Conservation (phyloP, 768 basidiomycete genomes). For the Amanita rubescens region DNA sequence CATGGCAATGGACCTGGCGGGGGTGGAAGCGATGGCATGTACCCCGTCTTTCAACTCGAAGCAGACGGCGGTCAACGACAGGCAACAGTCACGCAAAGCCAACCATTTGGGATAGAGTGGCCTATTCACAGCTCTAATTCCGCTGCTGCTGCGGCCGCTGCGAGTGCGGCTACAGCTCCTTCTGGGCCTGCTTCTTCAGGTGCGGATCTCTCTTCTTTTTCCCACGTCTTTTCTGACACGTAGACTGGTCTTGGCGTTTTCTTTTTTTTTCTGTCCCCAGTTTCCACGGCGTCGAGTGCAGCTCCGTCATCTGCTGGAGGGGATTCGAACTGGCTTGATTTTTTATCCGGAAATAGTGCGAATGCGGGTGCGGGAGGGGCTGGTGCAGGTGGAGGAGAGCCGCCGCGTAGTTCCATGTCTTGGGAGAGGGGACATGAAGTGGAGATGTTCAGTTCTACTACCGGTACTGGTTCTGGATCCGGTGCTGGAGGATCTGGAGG, state of each 20-base stretch:
- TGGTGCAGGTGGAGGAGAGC: not conserved
- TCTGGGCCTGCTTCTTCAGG: constrained; percentile 14
- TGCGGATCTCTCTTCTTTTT: constrained; percentile 1
- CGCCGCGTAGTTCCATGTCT: constrained; percentile 16
- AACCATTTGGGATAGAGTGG: constrained; percentile 26
- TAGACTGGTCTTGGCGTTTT: no score
- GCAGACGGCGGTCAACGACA: constrained; percentile 19
- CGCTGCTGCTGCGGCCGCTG: constrained; percentile 1
- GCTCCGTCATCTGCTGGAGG: constrained; percentile 7
- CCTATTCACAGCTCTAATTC: constrained; percentile 23
- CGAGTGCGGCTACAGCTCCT: not conserved
- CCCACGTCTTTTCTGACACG: not conserved
- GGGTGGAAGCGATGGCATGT: constrained; percentile 12
- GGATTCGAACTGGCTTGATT: constrained; percentile 24
- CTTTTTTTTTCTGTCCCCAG: no score
- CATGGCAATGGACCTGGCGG: not conserved
- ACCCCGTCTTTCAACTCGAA: constrained; percentile 19
- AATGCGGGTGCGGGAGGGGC: not conserved
- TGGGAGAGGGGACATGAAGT: constrained; percentile 22
- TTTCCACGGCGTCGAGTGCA: constrained; percentile 2
- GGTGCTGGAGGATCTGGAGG: not conserved
- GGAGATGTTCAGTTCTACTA: not conserved
- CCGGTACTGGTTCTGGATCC: not conserved
- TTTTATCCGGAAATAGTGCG: constrained; percentile 18
- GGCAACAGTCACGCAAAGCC: constrained; percentile 7